Conservation (phyloP, 345 rosid species). For the Aquilaria sinensis region DNA sequence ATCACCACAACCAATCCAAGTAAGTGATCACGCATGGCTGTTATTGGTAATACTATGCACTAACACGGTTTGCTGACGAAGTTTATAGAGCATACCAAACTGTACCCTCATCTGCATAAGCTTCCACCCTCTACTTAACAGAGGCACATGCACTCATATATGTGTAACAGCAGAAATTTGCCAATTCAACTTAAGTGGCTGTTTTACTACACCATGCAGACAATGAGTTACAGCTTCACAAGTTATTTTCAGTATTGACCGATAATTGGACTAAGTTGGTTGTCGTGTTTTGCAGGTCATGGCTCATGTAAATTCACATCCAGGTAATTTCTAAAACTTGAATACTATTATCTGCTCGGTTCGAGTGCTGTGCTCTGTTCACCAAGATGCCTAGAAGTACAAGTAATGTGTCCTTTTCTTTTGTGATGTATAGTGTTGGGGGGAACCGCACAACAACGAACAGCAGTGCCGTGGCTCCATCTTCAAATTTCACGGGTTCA, state of each 20-base stretch:
- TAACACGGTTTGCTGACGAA: too few species aligned
- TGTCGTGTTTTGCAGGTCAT: slow-evolving; percentile 43
- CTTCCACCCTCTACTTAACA: not conserved
- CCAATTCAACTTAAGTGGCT: too few species aligned
- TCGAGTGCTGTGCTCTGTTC: not conserved
- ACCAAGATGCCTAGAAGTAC: not conserved
- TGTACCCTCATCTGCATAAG: too few species aligned
- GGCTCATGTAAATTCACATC: slow-evolving; percentile 64
- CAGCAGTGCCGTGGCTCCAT: slow-evolving; percentile 58
- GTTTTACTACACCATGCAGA: too few species aligned
- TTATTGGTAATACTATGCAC: too few species aligned
- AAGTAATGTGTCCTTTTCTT: not conserved
- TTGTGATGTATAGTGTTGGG: slow-evolving; percentile 39
- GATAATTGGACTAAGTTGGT: not conserved
- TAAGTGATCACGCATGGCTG: slow-evolving; percentile 23
- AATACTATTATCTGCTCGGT: too few species aligned
- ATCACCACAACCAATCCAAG: slow-evolving; percentile 82
- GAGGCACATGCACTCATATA: too few species aligned
- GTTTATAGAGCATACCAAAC: too few species aligned
- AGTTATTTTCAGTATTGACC: too few species aligned
- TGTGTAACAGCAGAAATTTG: too few species aligned
- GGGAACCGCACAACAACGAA: slow-evolving; percentile 58
- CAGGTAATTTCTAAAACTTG: slow-evolving; percentile 38
- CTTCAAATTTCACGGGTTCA: slow-evolving; percentile 64
- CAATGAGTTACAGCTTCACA: too few species aligned